Conservation (phyloP, 768 basidiomycete species). For the Phanerochaete sordida region DNA sequence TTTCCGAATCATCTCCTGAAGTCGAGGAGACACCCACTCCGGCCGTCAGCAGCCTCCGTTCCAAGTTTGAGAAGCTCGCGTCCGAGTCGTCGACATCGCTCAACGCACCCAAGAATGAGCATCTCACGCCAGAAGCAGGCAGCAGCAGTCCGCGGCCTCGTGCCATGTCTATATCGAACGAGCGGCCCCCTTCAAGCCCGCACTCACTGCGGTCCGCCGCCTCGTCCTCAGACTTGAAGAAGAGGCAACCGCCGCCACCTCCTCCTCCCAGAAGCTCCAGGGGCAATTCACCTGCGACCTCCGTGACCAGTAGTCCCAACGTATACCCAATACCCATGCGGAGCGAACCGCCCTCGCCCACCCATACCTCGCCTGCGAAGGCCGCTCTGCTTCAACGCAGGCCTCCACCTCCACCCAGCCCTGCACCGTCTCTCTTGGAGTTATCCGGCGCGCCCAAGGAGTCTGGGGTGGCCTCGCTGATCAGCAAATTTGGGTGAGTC, state of each 20-base stretch:
- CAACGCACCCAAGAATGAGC: conserved; percentile 9
- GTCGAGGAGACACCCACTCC: conserved; percentile 54
- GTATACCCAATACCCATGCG: conserved; percentile 43
- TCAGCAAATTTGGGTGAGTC: conserved; percentile 48
- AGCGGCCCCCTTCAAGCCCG: conserved; percentile 21
- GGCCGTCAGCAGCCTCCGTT: conserved; percentile 67
- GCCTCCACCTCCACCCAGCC: conserved; percentile 11
- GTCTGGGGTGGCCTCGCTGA: conserved; percentile 38
- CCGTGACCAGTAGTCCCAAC: conserved; percentile 45
- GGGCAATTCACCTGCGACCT: conserved; percentile 31
- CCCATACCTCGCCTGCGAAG: not conserved
- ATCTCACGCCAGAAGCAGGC: conserved; percentile 27
- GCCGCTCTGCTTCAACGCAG: conserved; percentile 8
- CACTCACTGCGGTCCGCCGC: conserved; percentile 42
- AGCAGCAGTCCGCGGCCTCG: conserved; percentile 36
- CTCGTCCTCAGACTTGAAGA: conserved; percentile 53
- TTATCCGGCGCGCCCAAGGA: not conserved
- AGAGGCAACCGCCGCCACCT: conserved; percentile 56
- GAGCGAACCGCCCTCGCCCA: conserved; percentile 2
- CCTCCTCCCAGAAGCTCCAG: conserved; percentile 49
- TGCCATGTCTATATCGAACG: conserved; percentile 23
- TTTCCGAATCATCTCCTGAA: conserved; percentile 21
- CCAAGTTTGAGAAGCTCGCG: conserved; percentile 69
- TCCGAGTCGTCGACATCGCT: conserved; percentile 30
- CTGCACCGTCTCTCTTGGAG: not conserved